phyloP scores from a whole-genome alignment of 495 filamentous ascomycete species.

The Tuber microsphaerosporum region DNA sequence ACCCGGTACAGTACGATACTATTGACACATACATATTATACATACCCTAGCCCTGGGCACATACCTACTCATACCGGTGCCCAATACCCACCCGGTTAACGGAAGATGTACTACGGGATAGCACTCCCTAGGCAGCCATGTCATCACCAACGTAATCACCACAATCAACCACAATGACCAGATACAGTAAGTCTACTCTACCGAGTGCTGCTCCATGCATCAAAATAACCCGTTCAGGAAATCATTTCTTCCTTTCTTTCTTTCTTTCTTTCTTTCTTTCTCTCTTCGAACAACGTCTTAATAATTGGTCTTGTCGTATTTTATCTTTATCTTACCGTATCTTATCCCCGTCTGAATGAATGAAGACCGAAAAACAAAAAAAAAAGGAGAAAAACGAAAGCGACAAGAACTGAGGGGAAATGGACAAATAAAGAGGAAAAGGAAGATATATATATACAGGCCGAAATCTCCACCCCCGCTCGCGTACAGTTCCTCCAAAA shows the following conservation, averaged over 20 bases:
- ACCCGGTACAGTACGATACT: no score
- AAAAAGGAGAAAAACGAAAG: background rate
- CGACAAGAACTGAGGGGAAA: background rate
- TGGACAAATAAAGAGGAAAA: background rate
- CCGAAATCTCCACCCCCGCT: background rate
- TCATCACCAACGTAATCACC: background rate
- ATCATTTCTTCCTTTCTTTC: background rate
- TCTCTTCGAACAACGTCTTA: background rate
- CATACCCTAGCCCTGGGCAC: background rate
- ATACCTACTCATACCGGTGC: background rate
- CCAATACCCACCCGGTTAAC: background rate
- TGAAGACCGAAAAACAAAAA: background rate
- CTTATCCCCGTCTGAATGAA: background rate
- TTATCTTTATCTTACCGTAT: background rate
- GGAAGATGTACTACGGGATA: no score
- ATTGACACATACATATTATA: no score
- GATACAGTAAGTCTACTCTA: background rate
- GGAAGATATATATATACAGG: background rate
- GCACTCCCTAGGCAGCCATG: background rate
- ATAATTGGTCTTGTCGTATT: background rate
- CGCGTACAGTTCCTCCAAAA: background rate
- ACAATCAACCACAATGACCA: background rate
- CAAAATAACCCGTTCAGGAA: background rate
- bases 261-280: background rate
- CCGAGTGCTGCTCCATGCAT: background rate